phyloP scores from a whole-genome alignment of 1,284 basidiomycete genomes.

The Rhodofomes roseus region DNA sequence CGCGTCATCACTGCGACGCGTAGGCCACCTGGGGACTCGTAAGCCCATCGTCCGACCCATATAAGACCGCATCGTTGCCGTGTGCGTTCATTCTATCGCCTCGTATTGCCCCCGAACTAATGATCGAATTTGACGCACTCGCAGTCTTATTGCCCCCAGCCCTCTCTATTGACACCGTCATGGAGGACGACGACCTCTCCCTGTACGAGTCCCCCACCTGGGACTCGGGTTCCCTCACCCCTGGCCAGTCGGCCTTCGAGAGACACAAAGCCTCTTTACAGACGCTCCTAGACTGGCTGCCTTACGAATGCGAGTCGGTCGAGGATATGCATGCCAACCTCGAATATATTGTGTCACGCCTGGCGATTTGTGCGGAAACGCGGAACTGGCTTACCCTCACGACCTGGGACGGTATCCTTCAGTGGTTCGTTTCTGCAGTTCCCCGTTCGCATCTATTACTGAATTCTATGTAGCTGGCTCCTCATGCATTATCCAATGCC shows the following conservation, averaged over 20 bases:
- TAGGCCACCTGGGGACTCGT: conserved; percentile 18
- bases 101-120: neutral
- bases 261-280: conserved; percentile 56
- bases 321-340: conserved; percentile 77
- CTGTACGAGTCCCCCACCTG: conserved; percentile 39
- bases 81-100: conserved; percentile 2
- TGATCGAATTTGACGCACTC: conserved; percentile 4
- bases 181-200: conserved; percentile 54
- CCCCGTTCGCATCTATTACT: conserved; percentile 1
- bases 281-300: conserved; percentile 64
- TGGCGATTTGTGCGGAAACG: conserved; percentile 71
- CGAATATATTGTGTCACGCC: conserved; percentile 68
- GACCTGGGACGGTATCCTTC: conserved; percentile 71
- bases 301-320: conserved; percentile 74
- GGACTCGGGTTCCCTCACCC: conserved; percentile 26
- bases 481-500: conserved; percentile 79
- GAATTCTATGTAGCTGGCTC: conserved; percentile 60
- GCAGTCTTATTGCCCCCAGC: neutral
- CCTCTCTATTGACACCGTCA: conserved; percentile 16
- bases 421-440: conserved; percentile 51
- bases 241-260: conserved; percentile 36
- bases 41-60: conserved; percentile 7
- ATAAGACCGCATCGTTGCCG: conserved; percentile 4
- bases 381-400: conserved; percentile 72
- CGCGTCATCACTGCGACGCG: conserved; percentile 13